These are phyloP conservation scores for Penicillium brasilianum DNA, from an alignment of 2,329 filamentous ascomycete species.

Conservation along the genomic window DNA sequence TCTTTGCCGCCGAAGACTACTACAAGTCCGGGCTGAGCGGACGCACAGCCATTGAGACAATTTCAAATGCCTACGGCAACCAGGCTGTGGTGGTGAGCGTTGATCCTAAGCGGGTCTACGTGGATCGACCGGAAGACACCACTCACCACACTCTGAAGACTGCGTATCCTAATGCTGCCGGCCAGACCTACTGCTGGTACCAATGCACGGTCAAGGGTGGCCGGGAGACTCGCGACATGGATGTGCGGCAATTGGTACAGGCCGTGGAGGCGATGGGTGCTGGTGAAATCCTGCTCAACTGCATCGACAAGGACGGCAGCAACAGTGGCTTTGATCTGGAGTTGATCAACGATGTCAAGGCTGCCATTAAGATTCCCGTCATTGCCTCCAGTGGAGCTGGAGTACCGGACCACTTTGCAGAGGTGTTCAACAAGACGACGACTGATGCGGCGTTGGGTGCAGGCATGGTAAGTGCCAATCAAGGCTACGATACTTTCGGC, in stretches of 20 bases:
- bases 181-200: constrained; percentile 90
- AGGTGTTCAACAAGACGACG: constrained; percentile 83
- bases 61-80: constrained; percentile 89
- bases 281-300: constrained; percentile 94
- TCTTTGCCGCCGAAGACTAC: constrained; percentile 90
- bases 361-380: constrained; percentile 85
- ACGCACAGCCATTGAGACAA: constrained; percentile 91
- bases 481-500: no score
- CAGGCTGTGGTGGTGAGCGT: constrained; percentile 96
- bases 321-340: constrained; percentile 95
- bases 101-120: constrained; percentile 90
- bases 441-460: constrained; percentile 94
- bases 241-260: constrained; percentile 83
- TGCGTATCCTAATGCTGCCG: constrained; percentile 69
- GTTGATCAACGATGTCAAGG: constrained; percentile 85
- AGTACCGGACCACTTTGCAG: constrained; percentile 81
- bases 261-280: constrained; percentile 96
- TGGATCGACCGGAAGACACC: constrained; percentile 69
- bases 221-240: constrained; percentile 89
- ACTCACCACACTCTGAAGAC: constrained; percentile 78
- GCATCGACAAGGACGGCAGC: constrained; percentile 95
- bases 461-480: constrained; percentile 71
- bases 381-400: constrained; percentile 95
- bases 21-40: constrained; percentile 75
- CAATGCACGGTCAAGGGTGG: constrained; percentile 97